These are phyloP conservation scores for Nannochloropsis salina DNA, from an alignment of 108 stramenopile species.

Conservation along the genomic window DNA sequence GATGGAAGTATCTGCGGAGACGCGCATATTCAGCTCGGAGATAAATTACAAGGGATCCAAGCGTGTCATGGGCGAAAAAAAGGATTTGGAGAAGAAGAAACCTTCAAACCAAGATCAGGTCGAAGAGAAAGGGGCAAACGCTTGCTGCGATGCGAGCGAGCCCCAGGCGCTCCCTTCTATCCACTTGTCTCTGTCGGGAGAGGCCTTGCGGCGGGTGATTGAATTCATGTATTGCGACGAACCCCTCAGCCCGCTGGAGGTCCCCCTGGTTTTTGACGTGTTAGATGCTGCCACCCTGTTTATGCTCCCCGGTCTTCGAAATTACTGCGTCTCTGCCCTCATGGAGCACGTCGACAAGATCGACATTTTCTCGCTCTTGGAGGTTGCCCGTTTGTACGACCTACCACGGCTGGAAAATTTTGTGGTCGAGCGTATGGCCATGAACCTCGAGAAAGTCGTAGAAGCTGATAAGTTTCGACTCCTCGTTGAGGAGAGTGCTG, in stretches of 20 bases:
- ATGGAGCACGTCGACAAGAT: not conserved
- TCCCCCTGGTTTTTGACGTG: not conserved
- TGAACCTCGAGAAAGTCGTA: not conserved
- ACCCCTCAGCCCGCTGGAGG: not conserved
- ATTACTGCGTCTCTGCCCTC: not conserved
- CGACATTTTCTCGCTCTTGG: not conserved
- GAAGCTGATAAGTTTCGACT: not conserved
- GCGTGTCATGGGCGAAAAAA: not conserved
- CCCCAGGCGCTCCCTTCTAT: not conserved
- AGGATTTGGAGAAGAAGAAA: not conserved
- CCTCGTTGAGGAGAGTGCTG: not conserved
- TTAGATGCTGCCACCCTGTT: not conserved
- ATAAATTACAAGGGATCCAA: too few species aligned
- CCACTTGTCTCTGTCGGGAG: not conserved
- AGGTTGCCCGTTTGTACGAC: not conserved
- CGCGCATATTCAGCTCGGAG: not conserved
- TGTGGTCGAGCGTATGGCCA: not conserved
- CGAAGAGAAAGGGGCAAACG: not conserved
- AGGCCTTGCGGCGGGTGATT: not conserved
- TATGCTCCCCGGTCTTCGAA: not conserved
- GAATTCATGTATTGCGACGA: slow-evolving; percentile 15
- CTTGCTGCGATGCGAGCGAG: not conserved
- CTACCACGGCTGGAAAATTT: slow-evolving; percentile 1
- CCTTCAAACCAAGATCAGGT: not conserved
- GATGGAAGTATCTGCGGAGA: not conserved